Base-by-base conservation (phyloP, 169 alveolate genomes). In the Plasmodium gonderi region DNA sequence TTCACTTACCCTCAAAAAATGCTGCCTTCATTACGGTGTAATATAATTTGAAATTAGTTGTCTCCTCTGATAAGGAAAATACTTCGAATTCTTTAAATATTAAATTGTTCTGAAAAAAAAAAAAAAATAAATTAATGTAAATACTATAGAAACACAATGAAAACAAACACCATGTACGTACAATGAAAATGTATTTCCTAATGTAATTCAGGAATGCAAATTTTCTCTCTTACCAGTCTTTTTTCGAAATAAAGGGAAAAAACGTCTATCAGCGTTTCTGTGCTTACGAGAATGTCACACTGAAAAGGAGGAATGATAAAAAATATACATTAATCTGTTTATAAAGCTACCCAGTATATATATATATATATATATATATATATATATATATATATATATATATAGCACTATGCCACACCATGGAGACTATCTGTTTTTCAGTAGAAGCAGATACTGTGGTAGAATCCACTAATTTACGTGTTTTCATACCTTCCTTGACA, bases 1-100 rank as follows among this genome's bases (percentile, higher is more conserved):
- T 49, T 54, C 3, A 33, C n/a, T 51, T 85, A 85, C 92, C 92
- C 36, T 85, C 92, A 45, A 85, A 85, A 74, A 85, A 85, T 29
- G 87, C 92, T 23, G 92, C 78, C 54, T 85, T 85, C 92, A 85
- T 75, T 26, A 85, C 92, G 29, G 67, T 85, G 87, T 51, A 85
- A 85, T 85, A 85, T 77, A 85, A 45, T 38, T 85, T 82, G 68
- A 85, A 85, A 40, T 85, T 85, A 20, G 7, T 38, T 72, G 87
- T 31, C 20, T 29, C 47, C 51, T 38, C 76, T 2, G 85, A 75
- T 49, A 36, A 33, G 47, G 92, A 75, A 38, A 85, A 85, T 60
- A 67, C 38, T 74, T 85, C 92, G 67, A 85, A 85, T 51, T 85
- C 92, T 49, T 85, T 85, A 64, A 85, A 85, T 40, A 85, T 85